These are phyloP conservation scores for Coemansia reversa DNA, from an alignment of 192 early-diverging fungal species.

Conservation along the genomic window DNA sequence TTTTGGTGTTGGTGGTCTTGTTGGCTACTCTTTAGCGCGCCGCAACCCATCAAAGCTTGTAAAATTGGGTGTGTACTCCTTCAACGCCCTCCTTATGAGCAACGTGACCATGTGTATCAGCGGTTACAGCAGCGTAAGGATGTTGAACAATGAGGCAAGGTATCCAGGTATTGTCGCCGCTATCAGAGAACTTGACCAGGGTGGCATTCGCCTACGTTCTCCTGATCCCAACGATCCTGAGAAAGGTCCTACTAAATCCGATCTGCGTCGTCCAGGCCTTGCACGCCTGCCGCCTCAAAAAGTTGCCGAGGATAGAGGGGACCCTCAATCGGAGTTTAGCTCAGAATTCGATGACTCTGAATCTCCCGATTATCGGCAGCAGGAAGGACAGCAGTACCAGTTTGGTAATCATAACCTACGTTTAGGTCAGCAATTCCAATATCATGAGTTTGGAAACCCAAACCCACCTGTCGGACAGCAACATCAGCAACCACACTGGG, in stretches of 20 bases:
- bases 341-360: background rate
- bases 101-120: conserved; percentile 2
- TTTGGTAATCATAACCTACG: background rate
- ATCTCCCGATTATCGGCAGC: conserved; percentile 4
- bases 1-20: conserved; percentile 12
- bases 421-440: background rate
- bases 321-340: background rate
- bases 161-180: conserved; percentile 39
- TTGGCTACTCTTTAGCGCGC: conserved; percentile 27
- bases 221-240: conserved; percentile 30
- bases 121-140: conserved; percentile 8
- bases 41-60: conserved; percentile 11
- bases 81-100: conserved; percentile 18
- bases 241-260: background rate
- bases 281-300: conserved; percentile 20
- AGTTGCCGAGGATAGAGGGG: conserved; percentile 3
- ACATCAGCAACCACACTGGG: background rate
- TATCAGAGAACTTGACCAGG: conserved; percentile 25
- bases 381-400: conserved; percentile 11
- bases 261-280: conserved; percentile 12
- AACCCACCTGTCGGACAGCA: background rate
- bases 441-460: conserved; percentile 5
- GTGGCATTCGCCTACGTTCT: conserved; percentile 26
- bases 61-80: conserved; percentile 12
- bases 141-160: conserved; percentile 23